Conservation (phyloP, 2,329 filamentous ascomycete genomes). For the Elsinoe fawcettii region DNA sequence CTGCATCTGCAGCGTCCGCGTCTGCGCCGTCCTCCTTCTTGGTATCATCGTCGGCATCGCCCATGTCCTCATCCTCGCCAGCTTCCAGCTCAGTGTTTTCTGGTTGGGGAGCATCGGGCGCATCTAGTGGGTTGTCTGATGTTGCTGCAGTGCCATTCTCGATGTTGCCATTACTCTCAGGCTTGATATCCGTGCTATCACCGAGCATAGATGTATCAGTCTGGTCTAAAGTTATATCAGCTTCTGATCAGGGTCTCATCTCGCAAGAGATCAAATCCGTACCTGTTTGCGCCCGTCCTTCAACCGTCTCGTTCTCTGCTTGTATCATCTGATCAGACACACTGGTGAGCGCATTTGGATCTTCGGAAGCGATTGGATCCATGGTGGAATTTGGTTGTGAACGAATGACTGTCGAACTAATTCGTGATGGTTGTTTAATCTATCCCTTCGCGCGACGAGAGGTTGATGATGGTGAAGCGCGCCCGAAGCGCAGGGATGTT, state of each 20-base stretch:
- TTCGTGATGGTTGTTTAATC: background rate
- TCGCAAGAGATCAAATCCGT: conserved; percentile 15
- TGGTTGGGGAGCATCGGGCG: conserved; percentile 29
- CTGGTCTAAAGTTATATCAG: conserved; percentile 15
- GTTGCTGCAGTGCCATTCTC: conserved; percentile 16
- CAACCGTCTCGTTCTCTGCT: conserved; percentile 29
- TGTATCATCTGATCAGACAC: conserved; percentile 30
- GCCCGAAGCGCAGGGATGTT: background rate
- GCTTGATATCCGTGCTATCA: conserved; percentile 19
- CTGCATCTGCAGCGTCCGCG: conserved; percentile 37
- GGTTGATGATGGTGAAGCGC: background rate
- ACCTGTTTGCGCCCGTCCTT: conserved; percentile 24
- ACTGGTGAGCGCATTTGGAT: conserved; percentile 25
- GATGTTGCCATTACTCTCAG: conserved; percentile 16
- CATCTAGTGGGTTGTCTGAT: conserved; percentile 34
- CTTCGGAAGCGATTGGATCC: conserved; percentile 19
- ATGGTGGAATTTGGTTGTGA: conserved; percentile 2
- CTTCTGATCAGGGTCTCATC: background rate
- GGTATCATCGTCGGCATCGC: conserved; percentile 50
- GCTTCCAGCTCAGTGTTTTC: conserved; percentile 27
- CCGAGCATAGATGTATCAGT: conserved; percentile 31
- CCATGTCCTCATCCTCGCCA: conserved; percentile 45
- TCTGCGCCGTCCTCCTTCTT: conserved; percentile 42
- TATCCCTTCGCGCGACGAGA: conserved; percentile 1
- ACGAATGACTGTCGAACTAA: background rate